These are phyloP conservation scores for Kregervanrija pseudodelftensis DNA, from an alignment of 805 yeast genomes.

Conservation along the genomic window DNA sequence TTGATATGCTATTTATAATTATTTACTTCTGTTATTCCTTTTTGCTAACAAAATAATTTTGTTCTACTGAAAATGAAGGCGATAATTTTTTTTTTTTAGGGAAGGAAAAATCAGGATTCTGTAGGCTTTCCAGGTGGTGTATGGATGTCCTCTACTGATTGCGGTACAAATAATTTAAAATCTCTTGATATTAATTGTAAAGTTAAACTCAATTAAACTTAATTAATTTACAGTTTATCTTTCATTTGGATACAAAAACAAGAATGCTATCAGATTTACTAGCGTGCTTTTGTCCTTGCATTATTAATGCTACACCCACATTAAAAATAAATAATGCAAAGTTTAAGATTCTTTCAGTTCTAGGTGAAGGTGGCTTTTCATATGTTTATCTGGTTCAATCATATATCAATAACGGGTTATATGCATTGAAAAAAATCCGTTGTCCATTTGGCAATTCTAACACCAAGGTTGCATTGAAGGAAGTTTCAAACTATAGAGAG, in stretches of 20 bases:
- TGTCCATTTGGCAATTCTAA: conserved; percentile 83
- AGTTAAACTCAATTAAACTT: too few species aligned
- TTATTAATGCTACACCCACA: conserved; percentile 39
- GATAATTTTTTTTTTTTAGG: too few species aligned
- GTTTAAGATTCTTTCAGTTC: conserved; percentile 58
- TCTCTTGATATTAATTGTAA: too few species aligned
- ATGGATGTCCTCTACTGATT: too few species aligned
- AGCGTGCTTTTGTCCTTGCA: conserved; percentile 37
- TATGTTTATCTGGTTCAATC: conserved; percentile 73
- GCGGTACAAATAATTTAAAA: too few species aligned
- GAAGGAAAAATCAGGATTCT: too few species aligned
- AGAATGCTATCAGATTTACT: conserved; percentile 6
- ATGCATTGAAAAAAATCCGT: conserved; percentile 78
- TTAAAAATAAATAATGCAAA: conserved; percentile 54
- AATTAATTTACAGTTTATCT: too few species aligned
- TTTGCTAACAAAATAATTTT: too few species aligned
- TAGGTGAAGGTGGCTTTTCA: conserved; percentile 89
- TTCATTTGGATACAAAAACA: too few species aligned
- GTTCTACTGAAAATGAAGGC: too few species aligned
- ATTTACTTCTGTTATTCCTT: too few species aligned
- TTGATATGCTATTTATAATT: background rate
- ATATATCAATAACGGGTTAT: conserved; percentile 37
- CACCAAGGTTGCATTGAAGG: conserved; percentile 67
- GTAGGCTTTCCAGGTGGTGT: too few species aligned
- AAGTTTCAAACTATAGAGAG: conserved; percentile 66